Conservation (phyloP, 306 rosid species). For the Pyrus bretschneideri region DNA sequence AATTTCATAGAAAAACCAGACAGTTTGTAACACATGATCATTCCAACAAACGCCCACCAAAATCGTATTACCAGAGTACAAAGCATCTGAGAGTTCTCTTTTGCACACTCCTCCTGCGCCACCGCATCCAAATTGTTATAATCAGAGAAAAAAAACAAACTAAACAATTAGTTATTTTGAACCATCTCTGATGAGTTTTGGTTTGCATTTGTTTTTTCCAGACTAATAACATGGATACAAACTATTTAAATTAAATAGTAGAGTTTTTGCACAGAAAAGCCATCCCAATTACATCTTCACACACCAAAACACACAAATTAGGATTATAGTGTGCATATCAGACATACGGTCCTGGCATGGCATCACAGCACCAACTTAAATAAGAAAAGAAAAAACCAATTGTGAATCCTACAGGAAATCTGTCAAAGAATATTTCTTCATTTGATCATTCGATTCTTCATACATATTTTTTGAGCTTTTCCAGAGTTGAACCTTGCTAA, state of each 20-base stretch:
- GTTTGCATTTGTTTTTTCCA: background rate
- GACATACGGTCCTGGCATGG: background rate
- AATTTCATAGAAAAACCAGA: conserved; percentile 31
- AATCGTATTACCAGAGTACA: conserved; percentile 32
- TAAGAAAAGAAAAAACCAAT: background rate
- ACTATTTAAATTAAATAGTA: background rate
- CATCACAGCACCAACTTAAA: background rate
- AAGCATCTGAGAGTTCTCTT: conserved; percentile 18
- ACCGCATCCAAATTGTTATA: conserved; percentile 33
- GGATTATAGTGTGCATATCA: background rate
- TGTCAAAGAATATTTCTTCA: background rate
- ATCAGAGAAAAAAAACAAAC: conserved; percentile 19
- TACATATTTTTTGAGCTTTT: background rate
- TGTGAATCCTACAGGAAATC: background rate
- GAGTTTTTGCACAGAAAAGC: background rate
- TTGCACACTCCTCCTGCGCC: conserved; percentile 21
- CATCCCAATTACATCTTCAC: background rate
- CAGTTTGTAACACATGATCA: conserved; percentile 38
- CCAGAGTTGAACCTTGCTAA: background rate
- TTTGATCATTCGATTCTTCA: background rate
- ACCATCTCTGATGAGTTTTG: background rate
- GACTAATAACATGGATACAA: background rate
- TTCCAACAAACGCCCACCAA: conserved; percentile 53
- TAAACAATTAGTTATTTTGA: conserved; percentile 5
- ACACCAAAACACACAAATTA: background rate